Evolutionary conservation across 169 alveolate genomes (phyloP), one percentile per base, ranked within the genome.

Genomic region (Babesia divergens): DNA sequence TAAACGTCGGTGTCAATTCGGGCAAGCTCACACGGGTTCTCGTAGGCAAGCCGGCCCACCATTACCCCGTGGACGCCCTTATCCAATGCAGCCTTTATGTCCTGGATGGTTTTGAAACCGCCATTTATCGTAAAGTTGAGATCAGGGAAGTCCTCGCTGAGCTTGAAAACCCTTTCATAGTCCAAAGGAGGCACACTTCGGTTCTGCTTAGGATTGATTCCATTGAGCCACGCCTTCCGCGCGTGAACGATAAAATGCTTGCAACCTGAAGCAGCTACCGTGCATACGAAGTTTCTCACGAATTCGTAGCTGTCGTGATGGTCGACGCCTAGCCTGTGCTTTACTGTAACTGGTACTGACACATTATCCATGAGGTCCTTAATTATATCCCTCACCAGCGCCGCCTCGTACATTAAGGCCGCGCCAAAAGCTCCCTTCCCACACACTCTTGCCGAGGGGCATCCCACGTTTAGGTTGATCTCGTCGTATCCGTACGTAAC

Each of bases 381-480:
- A 13, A 82, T 76, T 40, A 94, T 91, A 65, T 92, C 93, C 53
- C 97, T 89, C 9, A 95, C 98, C 42, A 86, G 81, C 51, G 84
- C 93, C 6, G 98, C 97, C 35, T 91, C 92, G 66, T 91, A 90
- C 98, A 96, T 95, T 64, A 97, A 84, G 11, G 94, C 93, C 6
- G 99, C 99, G n/a, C 99, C 99, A 81, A 97, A 97, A 64, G 95
- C 90, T 13, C 97, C 95, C 64, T 92, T 85, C 22, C 90, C 84
- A 37, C 95, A 94, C 14, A 95, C 98, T 18, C 94, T 82, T 65
- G 91, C 65, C 71, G 96, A 90, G 54, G 98, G 98, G 46, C 98
- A 95, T 6, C 98, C 98, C 5, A 84, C 94, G 84, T 95, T 97
- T 54, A 97, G 81, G 68, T 97, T 97, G 64, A 96, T 84, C 77